Evolutionary conservation across 768 basidiomycete genomes (phyloP).

Genomic region (Mycena belliarum): DNA sequence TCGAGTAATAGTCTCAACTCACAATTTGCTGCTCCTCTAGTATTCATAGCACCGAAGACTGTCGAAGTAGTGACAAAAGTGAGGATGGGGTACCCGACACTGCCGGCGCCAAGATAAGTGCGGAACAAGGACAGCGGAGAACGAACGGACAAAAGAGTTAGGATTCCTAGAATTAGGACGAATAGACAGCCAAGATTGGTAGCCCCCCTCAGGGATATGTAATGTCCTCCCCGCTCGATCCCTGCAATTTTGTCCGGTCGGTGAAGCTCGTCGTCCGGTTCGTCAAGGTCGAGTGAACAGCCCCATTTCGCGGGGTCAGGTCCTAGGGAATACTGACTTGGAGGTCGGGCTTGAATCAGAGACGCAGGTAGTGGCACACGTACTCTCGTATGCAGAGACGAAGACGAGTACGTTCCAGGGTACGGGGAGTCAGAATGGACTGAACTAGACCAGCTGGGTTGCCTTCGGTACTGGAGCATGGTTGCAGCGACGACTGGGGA

Average conservation of each 20-base stretch:
- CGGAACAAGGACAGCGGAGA: background rate
- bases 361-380: slow-evolving; percentile 22
- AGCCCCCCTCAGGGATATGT: slow-evolving; percentile 63
- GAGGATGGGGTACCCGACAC: slow-evolving; percentile 39
- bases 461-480: slow-evolving; percentile 20
- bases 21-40: slow-evolving; percentile 48
- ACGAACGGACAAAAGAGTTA: slow-evolving; percentile 17
- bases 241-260: slow-evolving; percentile 26
- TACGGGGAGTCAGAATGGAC: slow-evolving; percentile 25
- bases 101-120: background rate
- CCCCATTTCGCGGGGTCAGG: slow-evolving; percentile 62
- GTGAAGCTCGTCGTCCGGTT: slow-evolving; percentile 41
- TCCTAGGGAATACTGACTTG: slow-evolving; percentile 47
- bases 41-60: slow-evolving; percentile 38
- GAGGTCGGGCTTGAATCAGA: background rate
- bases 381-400: slow-evolving; percentile 20
- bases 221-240: slow-evolving; percentile 46
- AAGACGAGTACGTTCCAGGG: slow-evolving; percentile 15
- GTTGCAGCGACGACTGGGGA: slow-evolving; percentile 3
- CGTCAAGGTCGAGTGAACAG: slow-evolving; percentile 43
- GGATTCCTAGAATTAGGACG: slow-evolving; percentile 29
- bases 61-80: slow-evolving; percentile 28
- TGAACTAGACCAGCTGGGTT: slow-evolving; percentile 14
- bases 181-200: slow-evolving; percentile 62
- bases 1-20: background rate